These are phyloP conservation scores for Lichtheimia ornata DNA, from an alignment of 371 early-diverging fungal species.

Conservation along the genomic window DNA sequence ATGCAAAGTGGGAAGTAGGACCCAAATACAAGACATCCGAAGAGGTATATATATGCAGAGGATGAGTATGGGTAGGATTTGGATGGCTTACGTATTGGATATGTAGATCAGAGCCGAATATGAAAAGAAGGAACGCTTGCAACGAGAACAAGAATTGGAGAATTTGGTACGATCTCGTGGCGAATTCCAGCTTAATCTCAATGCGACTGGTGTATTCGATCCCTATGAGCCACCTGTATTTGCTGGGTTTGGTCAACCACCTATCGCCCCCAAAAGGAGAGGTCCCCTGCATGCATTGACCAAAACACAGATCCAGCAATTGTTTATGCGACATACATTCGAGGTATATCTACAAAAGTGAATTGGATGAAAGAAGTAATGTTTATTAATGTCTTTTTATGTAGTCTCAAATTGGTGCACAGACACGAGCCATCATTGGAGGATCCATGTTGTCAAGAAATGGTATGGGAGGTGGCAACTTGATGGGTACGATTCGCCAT, in stretches of 20 bases:
- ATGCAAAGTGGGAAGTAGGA: conserved; percentile 77
- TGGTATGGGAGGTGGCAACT: conserved; percentile 79
- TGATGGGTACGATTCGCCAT: conserved; percentile 75
- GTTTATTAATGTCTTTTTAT: background rate
- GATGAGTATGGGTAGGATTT: background rate
- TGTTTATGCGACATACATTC: conserved; percentile 84
- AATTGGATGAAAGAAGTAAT: background rate
- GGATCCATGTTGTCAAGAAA: conserved; percentile 73
- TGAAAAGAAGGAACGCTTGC: conserved; percentile 68
- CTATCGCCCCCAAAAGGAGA: conserved; percentile 16
- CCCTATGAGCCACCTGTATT: conserved; percentile 57
- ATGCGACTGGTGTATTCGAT: conserved; percentile 60
- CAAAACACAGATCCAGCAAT: conserved; percentile 65
- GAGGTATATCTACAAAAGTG: conserved; percentile 53
- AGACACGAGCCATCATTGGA: conserved; percentile 63
- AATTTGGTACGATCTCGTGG: conserved; percentile 70
- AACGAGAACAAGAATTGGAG: conserved; percentile 80
- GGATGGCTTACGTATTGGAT: background rate
- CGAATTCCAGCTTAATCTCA: conserved; percentile 56
- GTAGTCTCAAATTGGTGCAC: conserved; percentile 71
- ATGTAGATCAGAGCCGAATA: conserved; percentile 81
- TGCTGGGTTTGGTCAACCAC: conserved; percentile 38
- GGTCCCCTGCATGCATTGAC: conserved; percentile 34
- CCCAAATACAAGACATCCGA: conserved; percentile 77
- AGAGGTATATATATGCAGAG: conserved; percentile 55